Conservation (phyloP, 306 rosid genomes). For the Trifolium subterraneum region DNA sequence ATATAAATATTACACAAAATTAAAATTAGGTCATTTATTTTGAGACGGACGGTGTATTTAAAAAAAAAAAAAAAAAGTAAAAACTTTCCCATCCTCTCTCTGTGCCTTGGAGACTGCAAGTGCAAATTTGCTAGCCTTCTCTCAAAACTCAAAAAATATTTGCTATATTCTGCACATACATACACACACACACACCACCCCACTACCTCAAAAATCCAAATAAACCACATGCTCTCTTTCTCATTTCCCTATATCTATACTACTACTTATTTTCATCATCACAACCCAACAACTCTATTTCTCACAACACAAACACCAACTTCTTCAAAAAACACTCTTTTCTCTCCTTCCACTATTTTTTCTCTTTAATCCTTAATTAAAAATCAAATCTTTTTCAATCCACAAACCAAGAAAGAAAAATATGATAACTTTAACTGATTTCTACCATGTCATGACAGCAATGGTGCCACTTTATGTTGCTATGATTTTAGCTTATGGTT, state of each 20-base stretch:
- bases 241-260: constrained; percentile 45
- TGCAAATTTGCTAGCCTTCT: constrained; percentile 52
- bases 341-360: background rate
- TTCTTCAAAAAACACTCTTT: constrained; percentile 1
- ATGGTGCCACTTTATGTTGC: constrained; percentile 95
- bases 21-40: too few relatives aligned
- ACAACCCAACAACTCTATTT: constrained; percentile 20
- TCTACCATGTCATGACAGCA: constrained; percentile 97
- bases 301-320: background rate
- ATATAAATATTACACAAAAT: too few relatives aligned
- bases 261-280: constrained; percentile 47
- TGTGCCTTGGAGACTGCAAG: constrained; percentile 62
- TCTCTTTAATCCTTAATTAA: background rate
- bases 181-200: constrained; percentile 45
- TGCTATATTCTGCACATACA: constrained; percentile 36
- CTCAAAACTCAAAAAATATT: constrained; percentile 64
- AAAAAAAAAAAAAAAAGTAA: background rate
- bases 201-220: constrained; percentile 54
- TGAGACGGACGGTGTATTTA: too few relatives aligned
- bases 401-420: background rate
- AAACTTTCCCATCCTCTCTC: constrained; percentile 20
- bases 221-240: constrained; percentile 68
- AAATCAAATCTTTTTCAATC: background rate
- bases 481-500: constrained; percentile 89
- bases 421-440: constrained; percentile 76